A percentile compares a stretch with the other conserved stretches of the same genome.
Conservation (phyloP, 2,329 filamentous ascomycete genomes). For the Lizonia empirigonia region DNA sequence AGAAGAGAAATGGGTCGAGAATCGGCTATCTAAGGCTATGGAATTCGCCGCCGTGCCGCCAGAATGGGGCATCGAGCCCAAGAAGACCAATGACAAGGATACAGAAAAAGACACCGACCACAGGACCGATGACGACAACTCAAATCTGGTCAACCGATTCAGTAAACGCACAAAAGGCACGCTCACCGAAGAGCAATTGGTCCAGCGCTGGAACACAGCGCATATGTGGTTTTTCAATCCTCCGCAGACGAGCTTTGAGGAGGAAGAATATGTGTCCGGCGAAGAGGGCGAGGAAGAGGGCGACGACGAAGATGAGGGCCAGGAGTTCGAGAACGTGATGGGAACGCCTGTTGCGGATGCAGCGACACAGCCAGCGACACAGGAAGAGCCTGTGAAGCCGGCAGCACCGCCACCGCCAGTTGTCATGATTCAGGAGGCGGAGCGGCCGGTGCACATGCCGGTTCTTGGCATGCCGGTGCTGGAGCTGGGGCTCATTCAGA, state of each 20-base stretch:
- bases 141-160: constrained; percentile 17
- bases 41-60: constrained; percentile 39
- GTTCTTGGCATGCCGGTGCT: constrained; percentile 27
- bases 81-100: constrained; percentile 19
- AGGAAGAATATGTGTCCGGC: constrained; percentile 19
- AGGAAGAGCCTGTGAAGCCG: constrained; percentile 7
- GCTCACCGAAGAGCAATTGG: constrained; percentile 28
- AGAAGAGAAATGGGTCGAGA: constrained; percentile 40
- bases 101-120: constrained; percentile 20
- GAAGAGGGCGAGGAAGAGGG: constrained; percentile 25
- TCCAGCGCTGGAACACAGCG: constrained; percentile 28
- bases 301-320: constrained; percentile 27
- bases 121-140: constrained; percentile 12
- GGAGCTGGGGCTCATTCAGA: constrained; percentile 31
- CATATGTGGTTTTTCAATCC: constrained; percentile 29
- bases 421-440: constrained; percentile 15
- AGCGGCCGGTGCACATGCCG: constrained; percentile 14
- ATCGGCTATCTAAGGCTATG: constrained; percentile 32
- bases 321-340: constrained; percentile 28
- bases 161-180: constrained; percentile 25
- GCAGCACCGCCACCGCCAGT: constrained; percentile 3
- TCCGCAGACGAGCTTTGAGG: constrained; percentile 7
- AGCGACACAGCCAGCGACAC: constrained; percentile 1
- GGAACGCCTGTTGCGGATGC: constrained; percentile 17
- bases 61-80: constrained; percentile 37